phyloP scores from a whole-genome alignment of 345 rosid genomes.

The Erucastrum elatum region DNA sequence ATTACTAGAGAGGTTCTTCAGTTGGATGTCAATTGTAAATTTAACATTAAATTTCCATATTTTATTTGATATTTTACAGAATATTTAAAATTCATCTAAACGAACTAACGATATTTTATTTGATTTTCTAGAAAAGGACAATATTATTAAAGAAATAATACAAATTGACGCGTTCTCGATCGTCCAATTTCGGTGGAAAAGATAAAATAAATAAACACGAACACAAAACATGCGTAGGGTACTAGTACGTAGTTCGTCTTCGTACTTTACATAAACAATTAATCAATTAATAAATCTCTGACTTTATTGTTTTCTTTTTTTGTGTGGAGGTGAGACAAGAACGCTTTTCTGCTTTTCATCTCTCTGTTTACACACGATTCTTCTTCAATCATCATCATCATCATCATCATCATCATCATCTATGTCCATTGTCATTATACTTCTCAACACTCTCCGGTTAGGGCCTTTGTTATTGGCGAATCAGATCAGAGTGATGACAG shows the following conservation, averaged over 20 bases:
- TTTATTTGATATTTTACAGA: no score
- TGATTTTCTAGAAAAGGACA: not conserved
- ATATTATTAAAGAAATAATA: no score
- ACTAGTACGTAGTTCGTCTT: not conserved
- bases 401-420: not conserved
- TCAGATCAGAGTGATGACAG: constrained; percentile 43
- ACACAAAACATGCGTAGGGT: not conserved
- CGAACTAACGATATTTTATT: no score
- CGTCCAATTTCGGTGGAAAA: not conserved
- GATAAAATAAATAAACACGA: not conserved
- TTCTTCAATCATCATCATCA: not conserved
- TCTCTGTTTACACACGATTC: constrained; percentile 36
- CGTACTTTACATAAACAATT: no score
- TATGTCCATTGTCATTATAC: constrained; percentile 4
- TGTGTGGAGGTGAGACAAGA: constrained; percentile 66
- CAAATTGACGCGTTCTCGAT: not conserved
- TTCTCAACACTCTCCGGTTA: constrained; percentile 6
- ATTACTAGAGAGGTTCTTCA: not conserved
- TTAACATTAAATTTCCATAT: no score
- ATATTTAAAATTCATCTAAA: no score
- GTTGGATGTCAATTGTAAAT: not conserved
- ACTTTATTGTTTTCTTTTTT: not conserved
- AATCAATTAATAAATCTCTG: no score
- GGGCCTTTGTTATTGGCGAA: constrained; percentile 9
- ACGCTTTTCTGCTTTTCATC: constrained; percentile 44